Evolutionary conservation across 805 yeast species (phyloP).

Genomic region (Yarrowia keelungensis): DNA sequence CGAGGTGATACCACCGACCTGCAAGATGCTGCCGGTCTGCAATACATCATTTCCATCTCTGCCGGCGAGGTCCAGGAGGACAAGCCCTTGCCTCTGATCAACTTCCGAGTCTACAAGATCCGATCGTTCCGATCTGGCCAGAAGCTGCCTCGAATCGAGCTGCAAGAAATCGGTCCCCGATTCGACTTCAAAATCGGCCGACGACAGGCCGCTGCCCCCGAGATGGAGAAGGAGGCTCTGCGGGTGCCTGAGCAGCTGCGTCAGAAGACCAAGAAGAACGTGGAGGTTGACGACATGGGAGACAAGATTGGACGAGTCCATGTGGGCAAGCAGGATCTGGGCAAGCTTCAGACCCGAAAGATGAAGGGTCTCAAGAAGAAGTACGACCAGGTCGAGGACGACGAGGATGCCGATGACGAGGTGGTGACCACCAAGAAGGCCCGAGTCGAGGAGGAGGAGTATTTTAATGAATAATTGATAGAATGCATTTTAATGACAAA

Average conservation of each 20-base stretch:
- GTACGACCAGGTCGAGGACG: conserved; percentile 75
- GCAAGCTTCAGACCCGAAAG: conserved; percentile 92
- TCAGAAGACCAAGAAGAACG: conserved; percentile 85
- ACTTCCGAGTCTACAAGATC: conserved; percentile 89
- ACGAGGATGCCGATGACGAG: conserved; percentile 57
- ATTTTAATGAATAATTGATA: conserved; percentile 26
- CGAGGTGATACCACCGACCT: conserved; percentile 78
- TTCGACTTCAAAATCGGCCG: conserved; percentile 92
- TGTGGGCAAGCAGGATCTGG: conserved; percentile 92
- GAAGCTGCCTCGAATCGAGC: conserved; percentile 90
- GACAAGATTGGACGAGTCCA: conserved; percentile 97
- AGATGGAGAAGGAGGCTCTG: conserved; percentile 87
- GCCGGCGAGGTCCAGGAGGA: conserved; percentile 79
- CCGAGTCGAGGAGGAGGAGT: conserved; percentile 41
- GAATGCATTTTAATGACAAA: conserved; percentile 2
- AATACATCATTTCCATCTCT: conserved; percentile 83
- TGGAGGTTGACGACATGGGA: conserved; percentile 86
- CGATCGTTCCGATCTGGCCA: conserved; percentile 81
- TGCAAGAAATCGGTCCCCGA: conserved; percentile 95
- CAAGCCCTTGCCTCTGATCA: conserved; percentile 73
- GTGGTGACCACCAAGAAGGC: conserved; percentile 44
- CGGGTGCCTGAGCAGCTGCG: conserved; percentile 81
- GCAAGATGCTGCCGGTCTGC: conserved; percentile 94
- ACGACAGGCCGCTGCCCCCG: conserved; percentile 79
- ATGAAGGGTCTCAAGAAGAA: conserved; percentile 95